These are phyloP conservation scores for Daldinia loculata DNA, from an alignment of 495 filamentous ascomycete genomes.

Conservation along the genomic window DNA sequence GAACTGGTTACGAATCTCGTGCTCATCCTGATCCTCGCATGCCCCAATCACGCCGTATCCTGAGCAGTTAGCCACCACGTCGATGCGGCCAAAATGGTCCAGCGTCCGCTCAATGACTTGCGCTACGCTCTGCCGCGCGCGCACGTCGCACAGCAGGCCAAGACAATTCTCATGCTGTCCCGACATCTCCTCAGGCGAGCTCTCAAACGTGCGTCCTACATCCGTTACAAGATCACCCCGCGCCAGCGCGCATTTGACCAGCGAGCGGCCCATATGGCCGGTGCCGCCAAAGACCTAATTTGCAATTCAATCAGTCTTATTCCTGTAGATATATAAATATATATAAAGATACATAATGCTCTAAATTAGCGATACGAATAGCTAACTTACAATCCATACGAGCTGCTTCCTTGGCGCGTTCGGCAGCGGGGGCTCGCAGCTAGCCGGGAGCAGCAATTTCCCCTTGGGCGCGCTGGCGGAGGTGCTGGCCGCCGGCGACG, in stretches of 20 bases:
- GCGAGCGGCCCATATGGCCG: conserved; percentile 92
- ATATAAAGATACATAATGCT: too few species aligned
- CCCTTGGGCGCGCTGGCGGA: conserved; percentile 34
- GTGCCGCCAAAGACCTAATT: conserved; percentile 88
- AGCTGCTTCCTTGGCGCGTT: conserved; percentile 75
- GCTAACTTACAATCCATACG: conserved; percentile 77
- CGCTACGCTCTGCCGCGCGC: conserved; percentile 78
- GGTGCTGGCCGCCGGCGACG: conserved; percentile 40
- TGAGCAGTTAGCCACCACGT: conserved; percentile 90
- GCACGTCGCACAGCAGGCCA: conserved; percentile 87
- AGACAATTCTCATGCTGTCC: conserved; percentile 73
- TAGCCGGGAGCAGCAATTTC: conserved; percentile 70
- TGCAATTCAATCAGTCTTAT: conserved; percentile 7
- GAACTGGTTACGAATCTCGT: conserved; percentile 94
- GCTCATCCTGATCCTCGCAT: conserved; percentile 95
- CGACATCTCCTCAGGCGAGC: conserved; percentile 75
- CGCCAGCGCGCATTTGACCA: conserved; percentile 81
- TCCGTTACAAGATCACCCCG: conserved; percentile 88
- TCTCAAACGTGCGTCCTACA: conserved; percentile 85
- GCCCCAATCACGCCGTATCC: conserved; percentile 94
- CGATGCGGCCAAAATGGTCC: conserved; percentile 78
- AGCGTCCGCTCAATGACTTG: conserved; percentile 74
- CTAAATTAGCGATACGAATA: conserved; percentile 7
- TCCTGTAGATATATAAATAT: neutral
- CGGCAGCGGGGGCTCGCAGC: conserved; percentile 80